Conservation (phyloP, 2,329 filamentous ascomycete genomes). For the Diplodia intermedia region DNA sequence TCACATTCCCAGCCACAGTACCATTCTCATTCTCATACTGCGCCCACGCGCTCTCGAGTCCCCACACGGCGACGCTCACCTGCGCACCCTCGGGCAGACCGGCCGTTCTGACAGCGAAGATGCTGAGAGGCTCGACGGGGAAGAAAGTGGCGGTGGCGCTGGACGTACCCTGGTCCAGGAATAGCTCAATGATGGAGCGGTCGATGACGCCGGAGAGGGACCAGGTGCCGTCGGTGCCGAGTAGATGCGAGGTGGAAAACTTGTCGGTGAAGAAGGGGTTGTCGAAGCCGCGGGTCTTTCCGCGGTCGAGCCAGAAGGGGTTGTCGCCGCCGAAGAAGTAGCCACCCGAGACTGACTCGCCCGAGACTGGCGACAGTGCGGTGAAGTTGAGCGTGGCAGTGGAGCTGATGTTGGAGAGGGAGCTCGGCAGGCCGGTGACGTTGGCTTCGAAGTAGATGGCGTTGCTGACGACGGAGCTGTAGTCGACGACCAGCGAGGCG, state of each 20-base stretch:
- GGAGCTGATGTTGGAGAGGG: constrained; percentile 39
- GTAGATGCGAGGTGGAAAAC: constrained; percentile 50
- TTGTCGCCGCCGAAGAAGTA: constrained; percentile 58
- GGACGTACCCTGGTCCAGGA: constrained; percentile 60
- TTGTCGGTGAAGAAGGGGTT: constrained; percentile 64
- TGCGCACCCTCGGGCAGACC: constrained; percentile 47
- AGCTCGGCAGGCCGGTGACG: constrained; percentile 53
- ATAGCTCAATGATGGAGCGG: constrained; percentile 62
- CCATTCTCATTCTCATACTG: constrained; percentile 36
- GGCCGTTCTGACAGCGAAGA: constrained; percentile 45
- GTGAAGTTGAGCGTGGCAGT: constrained; percentile 59
- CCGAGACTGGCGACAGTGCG: constrained; percentile 57
- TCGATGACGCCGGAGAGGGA: constrained; percentile 61
- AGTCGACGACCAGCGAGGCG: constrained; percentile 58
- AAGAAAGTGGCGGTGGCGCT: constrained; percentile 61
- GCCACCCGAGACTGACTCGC: constrained; percentile 59
- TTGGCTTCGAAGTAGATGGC: constrained; percentile 64
- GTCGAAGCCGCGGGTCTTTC: constrained; percentile 57
- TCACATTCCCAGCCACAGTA: constrained; percentile 18
- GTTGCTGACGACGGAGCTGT: constrained; percentile 57
- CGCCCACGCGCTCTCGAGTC: constrained; percentile 49
- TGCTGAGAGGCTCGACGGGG: constrained; percentile 53
- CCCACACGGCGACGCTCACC: constrained; percentile 51
- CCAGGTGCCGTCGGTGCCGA: constrained; percentile 45
- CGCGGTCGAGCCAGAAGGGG: constrained; percentile 61